A percentile compares a stretch with the other conserved stretches of the same genome.
Evolutionary conservation across 164 flowering plant genomes (phyloP).

Genomic region (Euptelea pleiosperma): DNA sequence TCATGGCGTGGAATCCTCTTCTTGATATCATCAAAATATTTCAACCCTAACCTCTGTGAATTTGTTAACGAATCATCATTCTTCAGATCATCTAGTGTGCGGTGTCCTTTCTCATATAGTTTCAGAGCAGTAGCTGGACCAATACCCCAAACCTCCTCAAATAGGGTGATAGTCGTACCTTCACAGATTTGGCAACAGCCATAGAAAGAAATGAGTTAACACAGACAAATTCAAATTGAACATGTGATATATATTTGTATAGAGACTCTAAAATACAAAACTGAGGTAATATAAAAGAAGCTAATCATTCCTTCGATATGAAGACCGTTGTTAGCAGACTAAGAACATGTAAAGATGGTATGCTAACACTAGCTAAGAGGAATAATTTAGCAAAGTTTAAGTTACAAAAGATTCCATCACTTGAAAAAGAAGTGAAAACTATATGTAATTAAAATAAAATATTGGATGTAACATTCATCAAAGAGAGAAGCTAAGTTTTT

Average conservation of each 20-base stretch:
- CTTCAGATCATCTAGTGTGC: slow-evolving; percentile 75
- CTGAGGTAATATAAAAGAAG: no score
- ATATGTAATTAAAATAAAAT: no score
- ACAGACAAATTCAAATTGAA: background rate
- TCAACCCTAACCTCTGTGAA: slow-evolving; percentile 76
- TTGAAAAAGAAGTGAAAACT: no score
- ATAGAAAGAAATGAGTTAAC: background rate
- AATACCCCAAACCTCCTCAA: slow-evolving; percentile 98
- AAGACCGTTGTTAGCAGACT: no score
- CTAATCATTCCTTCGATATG: no score
- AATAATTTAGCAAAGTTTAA: no score
- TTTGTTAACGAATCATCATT: slow-evolving; percentile 69
- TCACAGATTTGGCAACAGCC: slow-evolving; percentile 5
- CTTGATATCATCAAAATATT: slow-evolving; percentile 85
- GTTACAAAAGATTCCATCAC: no score
- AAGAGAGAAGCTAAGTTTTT: slow-evolving; percentile 1
- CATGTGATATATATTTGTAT: no score
- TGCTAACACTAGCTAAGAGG: no score
- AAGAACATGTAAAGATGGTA: no score
- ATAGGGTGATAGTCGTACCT: slow-evolving; percentile 73
- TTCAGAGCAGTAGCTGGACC: slow-evolving; percentile 96
- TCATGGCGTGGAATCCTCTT: slow-evolving; percentile 82
- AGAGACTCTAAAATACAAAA: no score
- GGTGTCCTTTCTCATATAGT: slow-evolving; percentile 84
- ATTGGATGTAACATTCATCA: no score